Percentiles rank a stretch among this genome's conserved stretches.
These are phyloP conservation scores for Chytriomyces sp. DNA, from an alignment of 192 early-diverging fungal species.

Conservation along the genomic window DNA sequence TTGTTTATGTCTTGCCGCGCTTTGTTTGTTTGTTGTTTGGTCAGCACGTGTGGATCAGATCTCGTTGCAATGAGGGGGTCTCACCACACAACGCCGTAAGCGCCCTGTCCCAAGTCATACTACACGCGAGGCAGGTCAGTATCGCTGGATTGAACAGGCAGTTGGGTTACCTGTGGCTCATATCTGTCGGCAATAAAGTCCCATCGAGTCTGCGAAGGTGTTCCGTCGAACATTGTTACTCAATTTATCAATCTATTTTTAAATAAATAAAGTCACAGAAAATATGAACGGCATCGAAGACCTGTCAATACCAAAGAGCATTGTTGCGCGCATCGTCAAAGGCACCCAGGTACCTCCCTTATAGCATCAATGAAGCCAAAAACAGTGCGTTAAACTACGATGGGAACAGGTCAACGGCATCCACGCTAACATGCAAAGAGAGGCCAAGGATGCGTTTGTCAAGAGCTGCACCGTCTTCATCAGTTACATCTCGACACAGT, in stretches of 20 bases:
- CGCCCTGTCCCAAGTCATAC: constrained; percentile 87
- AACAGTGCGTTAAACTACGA: neutral
- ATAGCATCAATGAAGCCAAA: neutral
- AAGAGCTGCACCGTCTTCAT: constrained; percentile 27
- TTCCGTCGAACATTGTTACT: no score
- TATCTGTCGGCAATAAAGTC: neutral
- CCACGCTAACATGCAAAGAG: constrained; percentile 14
- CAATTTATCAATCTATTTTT: no score
- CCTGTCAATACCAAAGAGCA: constrained; percentile 21
- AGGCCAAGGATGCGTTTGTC: constrained; percentile 24
- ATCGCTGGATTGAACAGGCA: neutral
- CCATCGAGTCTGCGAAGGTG: neutral
- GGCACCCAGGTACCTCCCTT: neutral
- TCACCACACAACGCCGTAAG: constrained; percentile 87
- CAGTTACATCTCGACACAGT: constrained; percentile 27
- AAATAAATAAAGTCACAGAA: neutral
- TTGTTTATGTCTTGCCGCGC: constrained; percentile 88
- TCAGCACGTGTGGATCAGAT: neutral
- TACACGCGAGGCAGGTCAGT: constrained; percentile 42
- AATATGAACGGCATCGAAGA: constrained; percentile 26
- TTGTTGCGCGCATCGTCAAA: constrained; percentile 21
- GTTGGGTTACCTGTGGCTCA: neutral
- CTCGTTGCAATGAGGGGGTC: neutral
- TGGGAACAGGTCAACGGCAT: neutral
- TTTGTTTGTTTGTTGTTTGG: constrained; percentile 34